These are phyloP conservation scores for Trametes meyenii DNA, from an alignment of 768 basidiomycete genomes.

Conservation along the genomic window DNA sequence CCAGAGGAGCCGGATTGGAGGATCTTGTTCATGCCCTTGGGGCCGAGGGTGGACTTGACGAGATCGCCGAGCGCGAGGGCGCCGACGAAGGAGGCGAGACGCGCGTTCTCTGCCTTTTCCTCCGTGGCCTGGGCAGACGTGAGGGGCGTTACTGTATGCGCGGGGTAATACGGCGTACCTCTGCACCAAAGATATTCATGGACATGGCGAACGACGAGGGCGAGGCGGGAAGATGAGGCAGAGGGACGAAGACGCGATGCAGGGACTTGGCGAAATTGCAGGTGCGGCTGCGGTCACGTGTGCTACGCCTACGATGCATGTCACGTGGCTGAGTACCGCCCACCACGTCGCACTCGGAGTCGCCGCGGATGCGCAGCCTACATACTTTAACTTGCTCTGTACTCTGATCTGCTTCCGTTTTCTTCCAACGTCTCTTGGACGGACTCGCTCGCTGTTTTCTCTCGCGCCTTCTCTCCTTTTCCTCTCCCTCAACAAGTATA, in stretches of 20 bases:
- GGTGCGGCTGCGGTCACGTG: constrained; percentile 10
- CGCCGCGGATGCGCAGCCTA: too few species aligned
- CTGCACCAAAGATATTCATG: constrained; percentile 70
- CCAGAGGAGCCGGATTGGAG: constrained; percentile 89
- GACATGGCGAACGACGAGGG: constrained; percentile 45
- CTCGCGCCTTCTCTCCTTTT: constrained; percentile 21
- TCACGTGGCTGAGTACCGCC: constrained; percentile 5
- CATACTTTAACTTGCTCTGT: too few species aligned
- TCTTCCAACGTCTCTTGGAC: constrained; percentile 1
- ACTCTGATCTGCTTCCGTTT: not conserved
- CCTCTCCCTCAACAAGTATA: not conserved
- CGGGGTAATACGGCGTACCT: constrained; percentile 41
- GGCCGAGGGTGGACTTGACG: constrained; percentile 97
- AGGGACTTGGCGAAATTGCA: constrained; percentile 16
- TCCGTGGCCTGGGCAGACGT: constrained; percentile 65
- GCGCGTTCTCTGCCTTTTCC: constrained; percentile 97
- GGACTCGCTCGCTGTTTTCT: constrained; percentile 1
- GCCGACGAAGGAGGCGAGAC: constrained; percentile 96
- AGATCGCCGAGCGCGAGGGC: constrained; percentile 97
- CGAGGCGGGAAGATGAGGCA: not conserved
- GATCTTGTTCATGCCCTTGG: constrained; percentile 99
- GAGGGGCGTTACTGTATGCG: constrained; percentile 8
- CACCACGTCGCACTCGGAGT: too few species aligned
- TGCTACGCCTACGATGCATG: not conserved
- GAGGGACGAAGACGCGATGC: constrained; percentile 1